Base-by-base conservation (phyloP, 2,329 filamentous ascomycete genomes). In the Ramichloridium luteum region DNA sequence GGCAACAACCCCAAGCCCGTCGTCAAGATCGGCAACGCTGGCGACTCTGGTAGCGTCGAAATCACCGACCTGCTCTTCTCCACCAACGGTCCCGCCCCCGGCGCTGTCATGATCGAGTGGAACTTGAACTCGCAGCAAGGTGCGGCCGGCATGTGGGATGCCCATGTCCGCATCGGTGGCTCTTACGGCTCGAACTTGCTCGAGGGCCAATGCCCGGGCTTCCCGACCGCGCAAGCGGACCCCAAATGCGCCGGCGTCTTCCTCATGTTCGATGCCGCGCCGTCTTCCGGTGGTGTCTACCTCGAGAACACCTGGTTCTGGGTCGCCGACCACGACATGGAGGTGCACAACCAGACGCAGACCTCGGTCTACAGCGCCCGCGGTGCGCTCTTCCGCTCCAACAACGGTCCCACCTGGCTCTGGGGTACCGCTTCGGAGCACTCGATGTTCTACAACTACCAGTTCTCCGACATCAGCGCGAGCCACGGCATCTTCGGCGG, bases 131-230 rank as follows among this genome's bases (percentile, higher is more conserved):
- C 74, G 20, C 55, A 68, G 3, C 45, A 65, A 58, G 84, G 83
- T 28, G 71, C 74, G 2, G 77, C 76, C 13, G 88, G 75, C 40
- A 76, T 94, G 59, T 98, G 86, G 82, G 90, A 98, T 50, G 77
- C 86, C n/a, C 90, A 98, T 65, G 79, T 90, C 61, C 83, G 90
- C 51, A 73, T 98, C 47, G 88, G 85, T 47, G 90, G 90, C 26
- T 77, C 78, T 33, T 77, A 80, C 4, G 88, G 88, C 38, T 92
- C 86, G 16, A 60, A 81, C 43, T 70, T 96, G n/a, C 40, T 39
- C 11, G 82, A 92, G 59, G 37, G 39, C 31, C 28, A 40, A 32
- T 43, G 93, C 93, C 61, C 75, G 68, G 28, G 35, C n/a, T 93
- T 83, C 82, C 77, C 82, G 55, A 77, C 78, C 53, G 74, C 93